Percentiles rank a stretch among this genome's conserved stretches.
Evolutionary conservation across 2,329 filamentous ascomycete species (phyloP).

Genomic region (Rutstroemia sp.): DNA sequence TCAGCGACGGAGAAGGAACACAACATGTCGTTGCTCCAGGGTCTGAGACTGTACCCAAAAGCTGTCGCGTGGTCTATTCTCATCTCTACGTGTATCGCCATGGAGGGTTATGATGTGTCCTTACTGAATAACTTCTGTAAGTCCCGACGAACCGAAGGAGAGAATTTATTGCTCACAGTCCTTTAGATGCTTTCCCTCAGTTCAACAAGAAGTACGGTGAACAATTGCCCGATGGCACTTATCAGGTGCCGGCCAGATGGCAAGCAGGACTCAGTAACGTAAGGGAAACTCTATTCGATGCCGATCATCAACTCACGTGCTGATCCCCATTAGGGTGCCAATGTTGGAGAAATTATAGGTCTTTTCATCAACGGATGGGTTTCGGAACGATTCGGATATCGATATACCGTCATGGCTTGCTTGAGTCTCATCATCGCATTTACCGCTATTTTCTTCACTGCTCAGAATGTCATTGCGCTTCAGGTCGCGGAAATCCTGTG

Average conservation of each 20-base stretch:
- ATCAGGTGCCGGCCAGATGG: slow-evolving; percentile 26
- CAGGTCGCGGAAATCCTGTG: slow-evolving; percentile 41
- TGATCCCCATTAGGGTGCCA: slow-evolving; percentile 14
- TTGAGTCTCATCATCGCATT: slow-evolving; percentile 32
- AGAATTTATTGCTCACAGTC: slow-evolving; percentile 18
- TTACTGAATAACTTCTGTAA: slow-evolving; percentile 31
- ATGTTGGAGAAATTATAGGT: slow-evolving; percentile 35
- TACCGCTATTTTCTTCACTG: slow-evolving; percentile 45
- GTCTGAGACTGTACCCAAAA: slow-evolving; percentile 21
- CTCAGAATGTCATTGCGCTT: slow-evolving; percentile 37
- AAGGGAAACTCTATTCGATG: neutral
- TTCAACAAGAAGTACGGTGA: slow-evolving; percentile 29
- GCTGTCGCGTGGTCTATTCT: slow-evolving; percentile 30
- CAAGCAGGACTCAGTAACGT: slow-evolving; percentile 27
- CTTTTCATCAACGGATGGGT: slow-evolving; percentile 40
- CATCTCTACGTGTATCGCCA: slow-evolving; percentile 33
- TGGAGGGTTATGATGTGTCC: slow-evolving; percentile 36
- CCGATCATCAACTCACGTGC: slow-evolving; percentile 1
- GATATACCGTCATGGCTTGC: slow-evolving; percentile 30
- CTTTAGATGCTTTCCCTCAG: slow-evolving; percentile 30
- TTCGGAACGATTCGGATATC: slow-evolving; percentile 36
- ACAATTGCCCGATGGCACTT: slow-evolving; percentile 8
- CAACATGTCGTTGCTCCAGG: slow-evolving; percentile 14
- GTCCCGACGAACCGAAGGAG: slow-evolving; percentile 9
- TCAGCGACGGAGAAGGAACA: slow-evolving; percentile 8